phyloP scores from a whole-genome alignment of 352 stramenopile genomes.

The Phytopythium litorale region DNA sequence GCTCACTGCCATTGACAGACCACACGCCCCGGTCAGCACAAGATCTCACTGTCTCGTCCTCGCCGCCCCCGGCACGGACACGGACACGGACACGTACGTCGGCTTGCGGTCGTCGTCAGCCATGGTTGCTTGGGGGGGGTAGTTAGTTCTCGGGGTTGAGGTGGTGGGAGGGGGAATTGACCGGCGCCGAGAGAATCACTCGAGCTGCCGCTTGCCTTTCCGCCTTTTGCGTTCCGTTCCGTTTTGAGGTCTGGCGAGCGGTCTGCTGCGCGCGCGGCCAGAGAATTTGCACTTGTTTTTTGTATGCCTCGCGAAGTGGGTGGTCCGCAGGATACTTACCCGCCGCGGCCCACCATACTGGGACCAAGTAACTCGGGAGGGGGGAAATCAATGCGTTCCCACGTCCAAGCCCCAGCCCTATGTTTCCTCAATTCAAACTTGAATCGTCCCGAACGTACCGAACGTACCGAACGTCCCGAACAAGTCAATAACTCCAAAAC shows the following conservation, averaged over 20 bases:
- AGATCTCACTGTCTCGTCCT: not conserved
- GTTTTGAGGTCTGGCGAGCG: constrained; percentile 6
- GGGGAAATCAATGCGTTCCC: not conserved
- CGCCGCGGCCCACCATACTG: not conserved
- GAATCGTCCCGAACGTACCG: not conserved
- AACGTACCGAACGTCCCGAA: not conserved
- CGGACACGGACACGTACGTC: constrained; percentile 28
- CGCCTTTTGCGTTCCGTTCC: constrained; percentile 10
- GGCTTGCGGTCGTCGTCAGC: constrained; percentile 81
- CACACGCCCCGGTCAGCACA: not conserved
- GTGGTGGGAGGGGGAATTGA: constrained; percentile 20
- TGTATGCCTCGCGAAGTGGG: constrained; percentile 61
- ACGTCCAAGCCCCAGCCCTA: not conserved
- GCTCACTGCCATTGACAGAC: constrained; percentile 23
- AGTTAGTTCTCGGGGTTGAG: constrained; percentile 14
- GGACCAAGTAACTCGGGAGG: not conserved
- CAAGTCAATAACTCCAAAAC: no score
- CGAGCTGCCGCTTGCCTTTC: constrained; percentile 6
- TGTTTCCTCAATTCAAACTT: not conserved
- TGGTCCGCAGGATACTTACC: constrained; percentile 20
- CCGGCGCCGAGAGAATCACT: not conserved
- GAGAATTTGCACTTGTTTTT: constrained; percentile 47
- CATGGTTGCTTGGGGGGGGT: constrained; percentile 47
- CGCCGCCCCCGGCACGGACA: not conserved
- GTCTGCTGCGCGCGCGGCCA: not conserved